A percentile compares a stretch with the other conserved stretches of the same genome.
Conservation (phyloP, 164 flowering plant genomes). For the Vitis vinifera region DNA sequence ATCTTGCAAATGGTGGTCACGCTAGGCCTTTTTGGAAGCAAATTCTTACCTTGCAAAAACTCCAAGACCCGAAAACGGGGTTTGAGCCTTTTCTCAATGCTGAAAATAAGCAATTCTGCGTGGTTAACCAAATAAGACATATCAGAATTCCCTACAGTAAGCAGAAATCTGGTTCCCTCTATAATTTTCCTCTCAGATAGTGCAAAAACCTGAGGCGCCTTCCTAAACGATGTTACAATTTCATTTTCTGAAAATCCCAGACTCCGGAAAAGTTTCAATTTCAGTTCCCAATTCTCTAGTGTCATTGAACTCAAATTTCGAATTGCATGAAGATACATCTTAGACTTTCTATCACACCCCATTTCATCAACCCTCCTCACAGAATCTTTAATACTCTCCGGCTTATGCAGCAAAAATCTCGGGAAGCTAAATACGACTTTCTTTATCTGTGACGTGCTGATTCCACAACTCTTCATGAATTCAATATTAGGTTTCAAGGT, state of each 20-base stretch:
- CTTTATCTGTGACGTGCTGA: constrained; percentile 17
- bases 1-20: constrained; percentile 15
- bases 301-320: constrained; percentile 24
- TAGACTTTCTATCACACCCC: constrained; percentile 24
- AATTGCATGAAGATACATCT: constrained; percentile 28
- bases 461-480: constrained; percentile 26
- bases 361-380: constrained; percentile 30
- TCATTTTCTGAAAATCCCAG: constrained; percentile 33
- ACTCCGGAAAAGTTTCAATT: constrained; percentile 25
- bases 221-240: constrained; percentile 17
- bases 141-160: constrained; percentile 12
- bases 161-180: constrained; percentile 11
- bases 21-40: constrained; percentile 15
- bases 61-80: constrained; percentile 27
- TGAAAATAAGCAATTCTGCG: constrained; percentile 19
- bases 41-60: constrained; percentile 19
- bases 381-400: constrained; percentile 17
- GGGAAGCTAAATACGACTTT: constrained; percentile 14
- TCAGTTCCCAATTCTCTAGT: constrained; percentile 25
- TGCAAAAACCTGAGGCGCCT: constrained; percentile 25
- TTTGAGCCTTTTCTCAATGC: constrained; percentile 20
- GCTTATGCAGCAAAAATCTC: constrained; percentile 20
- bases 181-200: constrained; percentile 25
- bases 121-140: constrained; percentile 7
- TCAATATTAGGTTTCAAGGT: constrained; percentile 34